Conservation (phyloP, 169 alveolate species). For the Plasmodium coatneyi region DNA sequence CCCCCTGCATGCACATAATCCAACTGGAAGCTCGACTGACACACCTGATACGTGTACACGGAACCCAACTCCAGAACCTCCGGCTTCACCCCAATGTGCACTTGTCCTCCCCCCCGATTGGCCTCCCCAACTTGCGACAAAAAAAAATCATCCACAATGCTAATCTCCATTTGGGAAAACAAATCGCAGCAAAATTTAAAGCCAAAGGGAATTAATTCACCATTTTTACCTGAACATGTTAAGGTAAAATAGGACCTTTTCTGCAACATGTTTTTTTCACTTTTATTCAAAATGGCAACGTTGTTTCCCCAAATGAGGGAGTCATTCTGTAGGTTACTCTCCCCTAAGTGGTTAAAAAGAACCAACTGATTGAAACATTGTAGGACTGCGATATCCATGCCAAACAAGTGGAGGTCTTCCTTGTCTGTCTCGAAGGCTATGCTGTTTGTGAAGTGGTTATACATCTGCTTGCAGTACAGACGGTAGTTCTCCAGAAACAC, state of each 20-base stretch:
- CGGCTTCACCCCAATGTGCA: conserved; percentile 3
- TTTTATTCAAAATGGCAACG: conserved; percentile 12
- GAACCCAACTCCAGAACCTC: not conserved
- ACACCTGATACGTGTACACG: conserved; percentile 19
- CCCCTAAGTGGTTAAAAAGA: conserved; percentile 1
- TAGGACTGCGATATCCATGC: conserved; percentile 10
- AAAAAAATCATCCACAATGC: conserved; percentile 28
- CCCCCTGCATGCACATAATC: not conserved
- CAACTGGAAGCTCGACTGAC: conserved; percentile 20
- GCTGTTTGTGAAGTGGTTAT: conserved; percentile 6
- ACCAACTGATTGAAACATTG: conserved; percentile 6
- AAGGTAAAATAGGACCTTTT: conserved; percentile 35
- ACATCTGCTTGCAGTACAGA: conserved; percentile 12
- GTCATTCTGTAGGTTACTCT: not conserved
- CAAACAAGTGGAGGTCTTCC: conserved; percentile 17
- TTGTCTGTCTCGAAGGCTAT: conserved; percentile 36
- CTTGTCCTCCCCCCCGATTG: not conserved
- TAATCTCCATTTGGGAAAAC: not conserved
- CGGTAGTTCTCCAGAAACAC: not conserved
- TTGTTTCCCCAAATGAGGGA: conserved; percentile 21
- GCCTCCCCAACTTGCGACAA: not conserved
- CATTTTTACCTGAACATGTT: not conserved
- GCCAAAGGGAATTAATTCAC: not conserved
- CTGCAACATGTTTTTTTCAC: conserved; percentile 1
- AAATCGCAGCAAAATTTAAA: conserved; percentile 15